Evolutionary conservation across 2,329 filamentous ascomycete genomes (phyloP).

Genomic region (Pseudogymnoascus sp.): DNA sequence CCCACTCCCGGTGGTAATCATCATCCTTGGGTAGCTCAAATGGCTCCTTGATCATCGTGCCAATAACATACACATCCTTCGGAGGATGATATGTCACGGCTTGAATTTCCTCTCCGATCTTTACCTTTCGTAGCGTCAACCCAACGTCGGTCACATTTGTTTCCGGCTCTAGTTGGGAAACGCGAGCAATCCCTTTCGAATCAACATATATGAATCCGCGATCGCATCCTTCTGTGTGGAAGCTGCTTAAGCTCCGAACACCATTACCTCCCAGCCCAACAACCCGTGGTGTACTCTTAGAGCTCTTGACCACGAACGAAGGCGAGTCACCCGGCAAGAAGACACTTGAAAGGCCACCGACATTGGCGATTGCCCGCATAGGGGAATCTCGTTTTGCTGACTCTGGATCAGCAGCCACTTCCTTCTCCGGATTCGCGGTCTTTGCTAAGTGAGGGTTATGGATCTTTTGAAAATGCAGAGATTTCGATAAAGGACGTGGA

Average conservation of each 20-base stretch:
- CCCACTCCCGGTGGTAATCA: slow-evolving; percentile 71
- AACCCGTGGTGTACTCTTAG: slow-evolving; percentile 68
- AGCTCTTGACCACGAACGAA: slow-evolving; percentile 74
- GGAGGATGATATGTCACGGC: slow-evolving; percentile 70
- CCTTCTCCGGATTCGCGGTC: slow-evolving; percentile 39
- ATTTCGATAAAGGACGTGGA: slow-evolving; percentile 25
- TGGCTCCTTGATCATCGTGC: slow-evolving; percentile 57
- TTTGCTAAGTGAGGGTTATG: slow-evolving; percentile 61
- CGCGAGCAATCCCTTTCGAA: slow-evolving; percentile 61
- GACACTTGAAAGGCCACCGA: slow-evolving; percentile 74
- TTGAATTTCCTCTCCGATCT: slow-evolving; percentile 62
- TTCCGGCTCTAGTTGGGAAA: slow-evolving; percentile 62
- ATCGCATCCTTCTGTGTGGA: slow-evolving; percentile 71
- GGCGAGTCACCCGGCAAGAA: slow-evolving; percentile 77
- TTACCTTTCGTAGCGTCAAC: slow-evolving; percentile 66
- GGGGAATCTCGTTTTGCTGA: slow-evolving; percentile 33
- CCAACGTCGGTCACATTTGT: slow-evolving; percentile 67
- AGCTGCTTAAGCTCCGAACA: slow-evolving; percentile 64
- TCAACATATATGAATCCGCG: slow-evolving; percentile 80
- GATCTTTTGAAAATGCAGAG: slow-evolving; percentile 70
- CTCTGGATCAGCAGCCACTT: slow-evolving; percentile 44
- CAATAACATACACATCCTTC: slow-evolving; percentile 68
- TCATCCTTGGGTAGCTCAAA: slow-evolving; percentile 86
- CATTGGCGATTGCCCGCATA: slow-evolving; percentile 43
- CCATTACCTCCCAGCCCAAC: slow-evolving; percentile 62